Evolutionary conservation across 371 early-diverging fungal species (phyloP), one percentile per base, ranked within the genome.

Genomic region (Mortierella sp.): DNA sequence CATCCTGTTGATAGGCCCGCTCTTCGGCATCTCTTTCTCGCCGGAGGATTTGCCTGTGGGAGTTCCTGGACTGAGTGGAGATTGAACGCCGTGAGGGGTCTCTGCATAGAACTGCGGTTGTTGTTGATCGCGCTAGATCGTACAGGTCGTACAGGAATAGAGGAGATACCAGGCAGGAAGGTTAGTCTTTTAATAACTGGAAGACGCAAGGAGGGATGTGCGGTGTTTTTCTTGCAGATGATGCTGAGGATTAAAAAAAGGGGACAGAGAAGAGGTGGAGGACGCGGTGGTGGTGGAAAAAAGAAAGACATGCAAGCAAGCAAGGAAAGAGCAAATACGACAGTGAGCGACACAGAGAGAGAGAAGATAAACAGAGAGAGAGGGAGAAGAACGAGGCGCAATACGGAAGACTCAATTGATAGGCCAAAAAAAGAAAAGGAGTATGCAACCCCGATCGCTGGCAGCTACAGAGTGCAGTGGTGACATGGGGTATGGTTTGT

Each of bases 1-100:
- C 71, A 96, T 74, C 69, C 95, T 89, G 75, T 89, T 93, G 26
- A 96, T 74, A n/a, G 95, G 88, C 26, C 93, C 95, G 53, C 91
- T 90, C 81, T 92, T 94, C 16, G 95, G 94, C 5, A 91, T 85
- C 67, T 93, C 93, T 37, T 89, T 74, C 22, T 74, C 75, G 50
- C 75, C 75, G 8, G 41, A 47, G 34, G 14, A 19, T 61, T 68
- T 74, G 29, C 68, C 68, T 14, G 74, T 41, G 41, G 72, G 69
- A 5, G 74, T 68, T 10, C 68, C 53, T 52, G 75, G 75, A 40
- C 68, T 68, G 68, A 48, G 50, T 34, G 68, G 68, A 47, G 68
- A 68, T 41, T 69, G 55, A 5, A 34, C 29, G 58, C 58, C n/a
- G 70, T 55, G 41, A 16, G 34, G 6, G 31, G 58, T 19, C 34